Conservation (phyloP, 2,329 filamentous ascomycete species). For the Aspergillus nomiae region DNA sequence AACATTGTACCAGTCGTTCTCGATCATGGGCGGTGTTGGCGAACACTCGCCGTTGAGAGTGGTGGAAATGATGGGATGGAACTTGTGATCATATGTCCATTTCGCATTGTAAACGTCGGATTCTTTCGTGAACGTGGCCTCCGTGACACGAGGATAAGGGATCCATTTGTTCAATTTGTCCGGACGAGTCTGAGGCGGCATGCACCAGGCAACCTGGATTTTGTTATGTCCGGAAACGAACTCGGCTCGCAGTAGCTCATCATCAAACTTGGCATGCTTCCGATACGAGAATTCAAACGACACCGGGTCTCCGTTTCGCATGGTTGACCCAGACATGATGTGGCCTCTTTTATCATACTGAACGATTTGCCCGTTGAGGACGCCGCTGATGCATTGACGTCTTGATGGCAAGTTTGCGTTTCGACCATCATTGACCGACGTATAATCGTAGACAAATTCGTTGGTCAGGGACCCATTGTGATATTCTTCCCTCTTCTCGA, state of each 20-base stretch:
- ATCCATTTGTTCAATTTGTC: constrained; percentile 59
- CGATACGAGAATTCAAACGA: constrained; percentile 59
- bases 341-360: constrained; percentile 58
- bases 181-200: constrained; percentile 51
- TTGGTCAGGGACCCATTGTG: constrained; percentile 45
- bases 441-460: constrained; percentile 53
- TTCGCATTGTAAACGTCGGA: constrained; percentile 55
- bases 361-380: constrained; percentile 47
- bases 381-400: constrained; percentile 26
- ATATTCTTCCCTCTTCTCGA: constrained; percentile 49
- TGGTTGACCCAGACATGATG: constrained; percentile 55
- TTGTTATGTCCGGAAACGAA: constrained; percentile 57
- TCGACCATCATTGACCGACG: constrained; percentile 23
- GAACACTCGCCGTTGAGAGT: constrained; percentile 53
- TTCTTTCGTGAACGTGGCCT: constrained; percentile 57
- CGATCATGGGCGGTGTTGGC: constrained; percentile 57
- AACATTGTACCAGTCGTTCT: constrained; percentile 48
- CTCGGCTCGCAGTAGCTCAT: constrained; percentile 59
- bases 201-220: constrained; percentile 57
- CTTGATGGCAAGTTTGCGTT: background rate
- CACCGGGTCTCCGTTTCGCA: constrained; percentile 54
- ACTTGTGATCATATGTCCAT: constrained; percentile 53
- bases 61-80: constrained; percentile 51
- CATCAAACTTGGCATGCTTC: constrained; percentile 55
- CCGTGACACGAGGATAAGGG: constrained; percentile 57